phyloP scores from a whole-genome alignment of 2,329 filamentous ascomycete species.

The Bipolaris bicolor region DNA sequence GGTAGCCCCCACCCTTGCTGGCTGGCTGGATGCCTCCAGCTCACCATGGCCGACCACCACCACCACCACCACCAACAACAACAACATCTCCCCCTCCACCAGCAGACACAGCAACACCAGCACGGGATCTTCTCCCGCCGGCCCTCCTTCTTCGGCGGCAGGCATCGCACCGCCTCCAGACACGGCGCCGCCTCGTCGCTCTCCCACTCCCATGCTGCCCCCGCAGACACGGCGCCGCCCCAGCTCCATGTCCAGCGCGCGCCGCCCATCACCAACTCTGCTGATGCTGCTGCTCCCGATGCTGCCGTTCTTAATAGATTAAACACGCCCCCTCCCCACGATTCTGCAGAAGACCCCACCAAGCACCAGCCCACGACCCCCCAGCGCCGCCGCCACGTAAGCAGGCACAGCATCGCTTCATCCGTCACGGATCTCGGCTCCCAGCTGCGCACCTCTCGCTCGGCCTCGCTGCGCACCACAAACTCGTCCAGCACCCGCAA shows the following conservation, averaged over 20 bases:
- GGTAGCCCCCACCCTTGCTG: constrained; percentile 13
- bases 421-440: constrained; percentile 49
- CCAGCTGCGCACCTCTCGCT: constrained; percentile 48
- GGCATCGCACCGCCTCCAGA: constrained; percentile 19
- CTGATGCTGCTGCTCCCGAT: too few species aligned
- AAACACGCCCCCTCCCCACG: constrained; percentile 15
- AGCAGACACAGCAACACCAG: not conserved
- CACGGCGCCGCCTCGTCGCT: constrained; percentile 6
- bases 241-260: constrained; percentile 15
- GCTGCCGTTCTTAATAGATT: not conserved
- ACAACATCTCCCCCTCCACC: not conserved
- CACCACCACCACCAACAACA: not conserved
- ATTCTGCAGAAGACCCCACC: constrained; percentile 25
- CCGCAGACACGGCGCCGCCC: constrained; percentile 8
- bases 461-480: constrained; percentile 51
- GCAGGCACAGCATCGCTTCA: constrained; percentile 44
- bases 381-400: constrained; percentile 30
- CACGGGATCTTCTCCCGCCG: constrained; percentile 40
- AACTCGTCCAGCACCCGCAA: constrained; percentile 33
- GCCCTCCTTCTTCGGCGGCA: constrained; percentile 41
- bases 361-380: constrained; percentile 34
- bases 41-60: constrained; percentile 26
- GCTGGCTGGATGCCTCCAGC: not conserved
- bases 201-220: constrained; percentile 2
- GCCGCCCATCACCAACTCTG: not conserved